Conservation (phyloP, 768 basidiomycete genomes). For the Suillus luteus region DNA sequence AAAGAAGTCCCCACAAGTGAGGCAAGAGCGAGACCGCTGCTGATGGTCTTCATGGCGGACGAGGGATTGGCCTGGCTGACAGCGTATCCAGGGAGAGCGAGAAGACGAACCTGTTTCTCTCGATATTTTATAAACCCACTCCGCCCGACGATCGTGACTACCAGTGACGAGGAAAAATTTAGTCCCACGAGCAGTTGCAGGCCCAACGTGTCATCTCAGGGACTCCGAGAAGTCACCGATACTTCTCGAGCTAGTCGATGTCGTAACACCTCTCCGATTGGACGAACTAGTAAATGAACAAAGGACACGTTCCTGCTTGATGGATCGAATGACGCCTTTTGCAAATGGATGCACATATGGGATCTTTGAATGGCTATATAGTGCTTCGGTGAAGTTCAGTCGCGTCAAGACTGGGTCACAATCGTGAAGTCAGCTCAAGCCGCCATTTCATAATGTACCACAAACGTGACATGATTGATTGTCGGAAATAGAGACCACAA, state of each 20-base stretch:
- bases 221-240: background rate
- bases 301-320: background rate
- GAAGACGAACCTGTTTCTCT: background rate
- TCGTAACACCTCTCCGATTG: background rate
- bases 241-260: background rate
- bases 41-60: conserved; percentile 21
- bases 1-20: conserved; percentile 18
- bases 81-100: background rate
- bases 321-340: background rate
- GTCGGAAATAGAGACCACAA: too few species aligned
- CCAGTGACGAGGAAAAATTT: background rate
- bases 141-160: background rate
- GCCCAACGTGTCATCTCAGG: background rate
- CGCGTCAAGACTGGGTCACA: background rate
- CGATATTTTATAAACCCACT: conserved; percentile 1
- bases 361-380: background rate
- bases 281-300: background rate
- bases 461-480: too few species aligned
- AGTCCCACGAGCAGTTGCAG: background rate
- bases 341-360: background rate
- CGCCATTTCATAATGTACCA: too few species aligned
- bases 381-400: background rate
- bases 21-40: conserved; percentile 15
- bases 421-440: background rate
- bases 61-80: background rate